Evolutionary conservation across 352 stramenopile species (phyloP), one percentile per base, ranked within the genome.

Genomic region (Phytophthora melonis): DNA sequence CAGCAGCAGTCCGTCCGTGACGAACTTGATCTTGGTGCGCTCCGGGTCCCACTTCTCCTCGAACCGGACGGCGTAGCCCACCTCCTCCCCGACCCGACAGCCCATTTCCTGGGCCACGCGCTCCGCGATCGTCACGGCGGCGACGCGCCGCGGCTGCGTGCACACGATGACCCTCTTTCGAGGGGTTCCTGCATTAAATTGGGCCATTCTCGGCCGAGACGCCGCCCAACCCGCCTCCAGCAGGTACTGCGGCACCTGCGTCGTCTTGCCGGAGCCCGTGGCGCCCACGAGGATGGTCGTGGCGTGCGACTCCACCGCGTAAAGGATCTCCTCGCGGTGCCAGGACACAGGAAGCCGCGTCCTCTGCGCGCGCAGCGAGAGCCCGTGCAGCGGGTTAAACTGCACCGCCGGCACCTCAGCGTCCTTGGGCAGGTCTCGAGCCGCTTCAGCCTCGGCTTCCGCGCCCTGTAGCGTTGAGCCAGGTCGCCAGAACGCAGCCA

Each of bases 1-100:
- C 50, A 99, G 80, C 41, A 99, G 83, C 91, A 99, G 98, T 63
- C 98, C 98, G 80, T 99, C 98, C 14, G 98, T 99, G 86, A 99
- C 98, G 86, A 99, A 99, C 80, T 99, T 98, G 68, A 99, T 94
- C 25, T 93, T 81, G n/a, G 98, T 99, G 9, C 50, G 58, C 23
- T 90, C 66, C 1, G 83, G 71, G 32, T 93, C 81, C 83, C 86
- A 94, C 39, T 98, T 92, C 62, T 99, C 98, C 70, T 99, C 98
- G 77, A 99, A 99, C n/a, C 98, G 96, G 58, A 99, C 99, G 23
- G 93, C 97, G 64, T 99, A 99, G 3, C 98, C 98, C 7, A 95
- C 97, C 70, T 99, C 95, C 30, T 94, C 78, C 5, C 98, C 98
- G 7, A 99, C 65, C 52, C 85, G 88, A 34, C 96, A 94, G 72